These are phyloP conservation scores for Leccinum truebloodii DNA, from an alignment of 768 basidiomycete species.

Conservation along the genomic window DNA sequence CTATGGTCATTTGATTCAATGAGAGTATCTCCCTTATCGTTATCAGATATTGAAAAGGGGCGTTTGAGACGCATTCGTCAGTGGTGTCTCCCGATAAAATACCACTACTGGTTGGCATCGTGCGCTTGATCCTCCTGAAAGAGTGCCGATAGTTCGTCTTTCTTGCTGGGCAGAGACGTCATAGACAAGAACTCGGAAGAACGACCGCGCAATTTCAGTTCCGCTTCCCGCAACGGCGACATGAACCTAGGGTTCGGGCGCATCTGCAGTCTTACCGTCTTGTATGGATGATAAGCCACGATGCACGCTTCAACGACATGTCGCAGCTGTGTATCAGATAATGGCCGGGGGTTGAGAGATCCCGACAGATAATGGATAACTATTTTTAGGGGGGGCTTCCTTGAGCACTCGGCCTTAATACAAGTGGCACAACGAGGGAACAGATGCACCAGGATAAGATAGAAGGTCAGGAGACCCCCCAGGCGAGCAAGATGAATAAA, in stretches of 20 bases:
- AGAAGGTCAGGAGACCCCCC: not conserved
- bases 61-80: not conserved
- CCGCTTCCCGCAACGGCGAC: not conserved
- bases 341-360: slow-evolving; percentile 12
- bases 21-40: not conserved
- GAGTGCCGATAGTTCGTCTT: slow-evolving; percentile 9
- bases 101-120: no score
- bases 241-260: slow-evolving; percentile 11
- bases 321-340: slow-evolving; percentile 1
- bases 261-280: slow-evolving; percentile 1
- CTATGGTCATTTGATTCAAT: no score
- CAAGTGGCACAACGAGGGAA: not conserved
- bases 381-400: slow-evolving; percentile 3
- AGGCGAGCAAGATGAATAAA: no score
- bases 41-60: not conserved
- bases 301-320: slow-evolving; percentile 8
- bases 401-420: not conserved
- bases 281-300: slow-evolving; percentile 1
- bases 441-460: not conserved
- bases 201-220: not conserved
- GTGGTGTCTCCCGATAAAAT: not conserved
- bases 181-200: slow-evolving; percentile 1
- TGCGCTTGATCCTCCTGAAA: slow-evolving; percentile 5
- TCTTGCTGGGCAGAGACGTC: not conserved
- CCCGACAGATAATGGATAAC: slow-evolving; percentile 10